Evolutionary conservation across 768 basidiomycete species (phyloP).

Genomic region (Chalciporus sphaerocephalus): DNA sequence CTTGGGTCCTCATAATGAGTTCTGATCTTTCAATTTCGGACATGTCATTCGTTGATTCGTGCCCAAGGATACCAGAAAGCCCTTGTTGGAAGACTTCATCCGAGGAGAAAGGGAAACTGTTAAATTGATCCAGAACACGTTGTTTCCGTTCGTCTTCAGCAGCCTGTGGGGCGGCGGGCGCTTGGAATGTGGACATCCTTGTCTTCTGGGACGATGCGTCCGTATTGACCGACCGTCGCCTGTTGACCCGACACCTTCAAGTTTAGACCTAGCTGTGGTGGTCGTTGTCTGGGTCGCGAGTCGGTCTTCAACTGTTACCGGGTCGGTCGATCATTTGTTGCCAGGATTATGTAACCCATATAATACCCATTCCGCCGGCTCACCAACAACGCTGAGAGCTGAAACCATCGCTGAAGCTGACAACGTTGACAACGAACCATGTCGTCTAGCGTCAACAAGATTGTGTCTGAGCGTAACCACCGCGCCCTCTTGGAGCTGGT

Average conservation of each 20-base stretch:
- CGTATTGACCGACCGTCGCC: too few relatives aligned
- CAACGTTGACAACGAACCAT: constrained; percentile 14
- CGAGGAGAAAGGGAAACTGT: constrained; percentile 47
- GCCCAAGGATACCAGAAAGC: constrained; percentile 50
- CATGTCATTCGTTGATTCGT: constrained; percentile 33
- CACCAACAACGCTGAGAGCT: too few relatives aligned
- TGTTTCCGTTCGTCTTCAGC: constrained; percentile 15
- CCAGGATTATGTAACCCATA: too few relatives aligned
- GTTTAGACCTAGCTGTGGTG: too few relatives aligned
- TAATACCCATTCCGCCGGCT: too few relatives aligned
- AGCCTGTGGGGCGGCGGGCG: constrained; percentile 6
- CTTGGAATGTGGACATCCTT: constrained; percentile 19
- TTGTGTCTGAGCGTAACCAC: constrained; percentile 61
- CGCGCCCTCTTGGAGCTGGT: constrained; percentile 65
- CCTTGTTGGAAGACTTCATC: constrained; percentile 69
- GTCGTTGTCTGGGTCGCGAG: too few relatives aligned
- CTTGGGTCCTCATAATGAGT: constrained; percentile 47
- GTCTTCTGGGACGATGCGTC: too few relatives aligned
- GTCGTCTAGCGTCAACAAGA: constrained; percentile 45
- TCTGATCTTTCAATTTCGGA: constrained; percentile 42
- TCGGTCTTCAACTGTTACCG: too few relatives aligned
- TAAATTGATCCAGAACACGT: constrained; percentile 32
- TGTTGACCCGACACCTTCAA: too few relatives aligned
- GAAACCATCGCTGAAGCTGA: too few relatives aligned
- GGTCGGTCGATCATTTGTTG: too few relatives aligned